These are phyloP conservation scores for Clohesyomyces aquaticus DNA, from an alignment of 495 filamentous ascomycete genomes.

Conservation along the genomic window DNA sequence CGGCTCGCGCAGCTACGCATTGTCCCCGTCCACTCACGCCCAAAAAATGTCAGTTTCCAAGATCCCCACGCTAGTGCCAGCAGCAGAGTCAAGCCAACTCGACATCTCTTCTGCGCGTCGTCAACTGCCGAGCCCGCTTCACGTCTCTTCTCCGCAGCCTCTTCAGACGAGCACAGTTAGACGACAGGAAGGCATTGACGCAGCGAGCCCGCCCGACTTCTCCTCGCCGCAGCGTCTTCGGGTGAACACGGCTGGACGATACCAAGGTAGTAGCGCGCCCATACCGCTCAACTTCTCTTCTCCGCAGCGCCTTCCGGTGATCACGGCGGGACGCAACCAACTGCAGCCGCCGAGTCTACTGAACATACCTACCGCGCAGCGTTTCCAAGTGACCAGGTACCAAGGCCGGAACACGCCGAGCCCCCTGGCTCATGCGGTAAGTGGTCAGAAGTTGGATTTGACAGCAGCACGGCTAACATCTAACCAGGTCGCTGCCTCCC, in stretches of 20 bases:
- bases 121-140: background rate
- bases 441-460: background rate
- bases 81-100: too few relatives aligned
- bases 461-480: background rate
- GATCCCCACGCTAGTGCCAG: too few relatives aligned
- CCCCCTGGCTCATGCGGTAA: background rate
- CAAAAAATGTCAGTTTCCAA: too few relatives aligned
- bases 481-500: background rate
- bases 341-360: too few relatives aligned
- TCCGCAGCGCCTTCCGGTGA: background rate
- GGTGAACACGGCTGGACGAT: background rate
- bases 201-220: background rate
- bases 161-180: background rate
- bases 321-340: background rate
- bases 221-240: background rate
- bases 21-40: too few relatives aligned
- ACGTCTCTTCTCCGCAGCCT: background rate
- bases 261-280: background rate
- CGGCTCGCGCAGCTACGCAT: too few relatives aligned
- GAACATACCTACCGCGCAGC: too few relatives aligned
- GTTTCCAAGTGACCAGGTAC: too few relatives aligned
- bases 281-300: background rate
- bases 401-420: background rate
- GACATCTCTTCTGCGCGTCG: background rate
- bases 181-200: too few relatives aligned